Base-by-base conservation (phyloP, 352 stramenopile species). In the Phytophthora kernoviae region DNA sequence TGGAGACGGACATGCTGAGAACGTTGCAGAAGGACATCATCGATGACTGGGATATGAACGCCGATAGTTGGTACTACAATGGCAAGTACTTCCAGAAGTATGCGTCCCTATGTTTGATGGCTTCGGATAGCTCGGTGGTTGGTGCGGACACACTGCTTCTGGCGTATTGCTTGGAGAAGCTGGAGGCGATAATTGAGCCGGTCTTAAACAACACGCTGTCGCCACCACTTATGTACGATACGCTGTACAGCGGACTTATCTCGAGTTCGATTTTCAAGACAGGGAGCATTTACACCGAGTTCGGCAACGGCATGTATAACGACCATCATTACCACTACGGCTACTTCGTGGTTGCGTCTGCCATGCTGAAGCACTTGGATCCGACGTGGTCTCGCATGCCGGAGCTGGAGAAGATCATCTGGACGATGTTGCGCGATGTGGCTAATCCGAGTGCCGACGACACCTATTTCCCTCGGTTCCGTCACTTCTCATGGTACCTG, bases 271-370 rank as follows among this genome's bases (percentile, higher is more conserved):
- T 65, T 10, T 78, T 90, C 49, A 66, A 57, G 12, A 75, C 62
- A 11, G 71, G 70, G 5, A 66, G 84, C 42, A 53, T 73, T 30
- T 73, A 84, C 43, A 75, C 72, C 2, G 77, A 90, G 32, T 90
- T 87, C 55, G 80, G 80, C 44, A 90, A 85, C 62, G 66, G 58
- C 24, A 73, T 90, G 46, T 90, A 90, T 65, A 90, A 90, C 62
- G 80, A 90, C 53, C 77, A 90, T 65, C 75, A 90, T 44, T 90
- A 87, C 62, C 80, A 90, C 62, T 90, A 81, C 60, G 80, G 77
- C 10, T 90, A 90, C 63, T 90, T 75, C 65, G 62, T 90, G 20
- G 68, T 62, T 17, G 76, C 66, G 0, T 83, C 75, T 2, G 80
- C 80, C 2, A 87, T 90, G n/a, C 45, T 84, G 6, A 71, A 68